A percentile compares a stretch with the other conserved stretches of the same genome.
Evolutionary conservation across 2,329 filamentous ascomycete genomes (phyloP).

Genomic region (Neurospora crassa): DNA sequence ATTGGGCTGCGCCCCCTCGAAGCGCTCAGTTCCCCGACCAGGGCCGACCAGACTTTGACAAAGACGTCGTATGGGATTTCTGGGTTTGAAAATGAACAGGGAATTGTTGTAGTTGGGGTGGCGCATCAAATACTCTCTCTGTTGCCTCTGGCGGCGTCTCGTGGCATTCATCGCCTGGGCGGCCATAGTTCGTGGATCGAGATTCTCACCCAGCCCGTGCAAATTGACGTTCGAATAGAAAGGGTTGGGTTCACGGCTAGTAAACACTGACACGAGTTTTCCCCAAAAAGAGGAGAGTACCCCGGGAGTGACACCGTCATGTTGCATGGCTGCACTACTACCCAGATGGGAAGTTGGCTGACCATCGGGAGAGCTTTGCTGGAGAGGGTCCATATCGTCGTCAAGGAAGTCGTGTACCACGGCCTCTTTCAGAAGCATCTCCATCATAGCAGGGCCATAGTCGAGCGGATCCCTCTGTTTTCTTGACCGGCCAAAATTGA

Average conservation of each 20-base stretch:
- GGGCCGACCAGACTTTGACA: slow-evolving; percentile 90
- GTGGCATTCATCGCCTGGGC: slow-evolving; percentile 80
- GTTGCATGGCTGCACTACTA: slow-evolving; percentile 11
- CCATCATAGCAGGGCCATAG: slow-evolving; percentile 82
- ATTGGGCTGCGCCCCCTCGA: slow-evolving; percentile 84
- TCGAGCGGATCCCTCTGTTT: slow-evolving; percentile 74
- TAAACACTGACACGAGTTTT: slow-evolving; percentile 45
- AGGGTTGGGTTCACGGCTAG: slow-evolving; percentile 74
- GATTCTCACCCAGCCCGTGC: slow-evolving; percentile 62
- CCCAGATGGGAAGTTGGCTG: slow-evolving; percentile 25
- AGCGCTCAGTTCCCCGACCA: slow-evolving; percentile 74
- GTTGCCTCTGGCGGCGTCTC: slow-evolving; percentile 73
- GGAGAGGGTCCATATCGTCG: slow-evolving; percentile 46
- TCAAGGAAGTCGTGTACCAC: slow-evolving; percentile 93
- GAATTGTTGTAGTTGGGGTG: slow-evolving; percentile 91
- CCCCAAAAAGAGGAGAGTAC: slow-evolving; percentile 52
- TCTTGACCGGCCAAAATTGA: slow-evolving; percentile 50
- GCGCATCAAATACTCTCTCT: slow-evolving; percentile 78
- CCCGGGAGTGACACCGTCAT: slow-evolving; percentile 43
- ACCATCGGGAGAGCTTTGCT: slow-evolving; percentile 27
- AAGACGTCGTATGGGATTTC: slow-evolving; percentile 66
- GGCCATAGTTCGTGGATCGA: slow-evolving; percentile 82
- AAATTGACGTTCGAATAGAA: slow-evolving; percentile 76
- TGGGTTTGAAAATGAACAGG: slow-evolving; percentile 73
- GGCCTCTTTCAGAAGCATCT: slow-evolving; percentile 94